These are phyloP conservation scores for Irpex lacteus DNA, from an alignment of 1,284 basidiomycete species.

Conservation along the genomic window DNA sequence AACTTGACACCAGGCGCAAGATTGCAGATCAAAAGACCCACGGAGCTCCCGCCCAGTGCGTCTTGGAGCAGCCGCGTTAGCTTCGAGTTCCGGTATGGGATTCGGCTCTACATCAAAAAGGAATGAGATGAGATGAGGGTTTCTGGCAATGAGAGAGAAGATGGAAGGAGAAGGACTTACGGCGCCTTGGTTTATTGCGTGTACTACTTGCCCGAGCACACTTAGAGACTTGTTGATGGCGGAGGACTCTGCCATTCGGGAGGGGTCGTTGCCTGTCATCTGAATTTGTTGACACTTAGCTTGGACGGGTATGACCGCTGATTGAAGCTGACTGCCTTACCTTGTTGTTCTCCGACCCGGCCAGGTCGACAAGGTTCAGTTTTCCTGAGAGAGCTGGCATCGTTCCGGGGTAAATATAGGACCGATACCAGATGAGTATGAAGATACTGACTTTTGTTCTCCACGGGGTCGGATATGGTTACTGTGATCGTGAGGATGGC, in stretches of 20 bases:
- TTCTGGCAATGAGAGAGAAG: neutral
- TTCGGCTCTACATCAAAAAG: slow-evolving; percentile 46
- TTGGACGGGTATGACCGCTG: too few relatives aligned
- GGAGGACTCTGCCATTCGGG: slow-evolving; percentile 77
- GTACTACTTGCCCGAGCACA: slow-evolving; percentile 80
- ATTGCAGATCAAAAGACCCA: slow-evolving; percentile 80
- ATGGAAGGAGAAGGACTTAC: too few relatives aligned
- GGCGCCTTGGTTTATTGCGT: slow-evolving; percentile 74
- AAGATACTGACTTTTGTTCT: slow-evolving; percentile 45
- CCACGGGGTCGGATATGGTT: slow-evolving; percentile 43
- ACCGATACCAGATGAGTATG: neutral
- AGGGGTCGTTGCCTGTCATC: slow-evolving; percentile 79
- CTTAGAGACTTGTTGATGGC: slow-evolving; percentile 86
- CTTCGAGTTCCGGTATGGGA: slow-evolving; percentile 84
- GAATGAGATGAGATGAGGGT: neutral
- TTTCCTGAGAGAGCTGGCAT: slow-evolving; percentile 59
- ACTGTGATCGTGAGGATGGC: slow-evolving; percentile 75
- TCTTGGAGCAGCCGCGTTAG: slow-evolving; percentile 82
- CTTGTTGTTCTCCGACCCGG: slow-evolving; percentile 88
- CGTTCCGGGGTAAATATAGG: neutral
- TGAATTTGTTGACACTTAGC: slow-evolving; percentile 20
- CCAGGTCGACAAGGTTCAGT: slow-evolving; percentile 82
- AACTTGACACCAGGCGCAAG: slow-evolving; percentile 78
- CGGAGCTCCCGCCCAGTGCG: slow-evolving; percentile 74
- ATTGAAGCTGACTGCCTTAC: slow-evolving; percentile 25